These are phyloP conservation scores for Triticum monococcum DNA, from an alignment of 176 grass and related monocot species.

Conservation along the genomic window DNA sequence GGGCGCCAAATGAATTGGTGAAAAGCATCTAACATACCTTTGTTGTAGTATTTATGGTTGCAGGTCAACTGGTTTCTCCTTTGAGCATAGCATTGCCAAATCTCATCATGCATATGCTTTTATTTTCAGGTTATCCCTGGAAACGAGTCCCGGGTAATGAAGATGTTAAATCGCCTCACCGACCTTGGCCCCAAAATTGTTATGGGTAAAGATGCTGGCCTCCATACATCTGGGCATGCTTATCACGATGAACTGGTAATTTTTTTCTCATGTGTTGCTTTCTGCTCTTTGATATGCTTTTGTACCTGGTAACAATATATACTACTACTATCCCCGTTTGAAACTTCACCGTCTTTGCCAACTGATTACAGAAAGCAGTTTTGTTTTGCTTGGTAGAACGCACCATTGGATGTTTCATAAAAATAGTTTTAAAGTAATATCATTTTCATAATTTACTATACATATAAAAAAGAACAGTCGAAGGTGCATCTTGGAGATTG, in stretches of 20 bases:
- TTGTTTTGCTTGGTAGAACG: neutral
- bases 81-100: slow-evolving; percentile 23
- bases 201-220: slow-evolving; percentile 92
- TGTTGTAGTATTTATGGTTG: neutral
- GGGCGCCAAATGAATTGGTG: neutral
- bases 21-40: neutral
- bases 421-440: neutral
- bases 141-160: slow-evolving; percentile 96
- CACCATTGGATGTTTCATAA: neutral
- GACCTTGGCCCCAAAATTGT: slow-evolving; percentile 90
- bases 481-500: neutral
- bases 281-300: slow-evolving; percentile 24
- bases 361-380: neutral
- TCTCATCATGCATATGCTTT: slow-evolving; percentile 15
- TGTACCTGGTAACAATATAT: slow-evolving; percentile 6
- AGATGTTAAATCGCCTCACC: slow-evolving; percentile 93
- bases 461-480: neutral
- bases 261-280: slow-evolving; percentile 11
- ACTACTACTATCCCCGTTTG: neutral
- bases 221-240: slow-evolving; percentile 94
- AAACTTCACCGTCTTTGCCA: neutral
- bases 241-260: slow-evolving; percentile 89
- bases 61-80: neutral
- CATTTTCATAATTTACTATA: neutral
- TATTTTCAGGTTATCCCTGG: slow-evolving; percentile 90